Evolutionary conservation across 306 rosid species (phyloP).

Genomic region (Arachis stenosperma): DNA sequence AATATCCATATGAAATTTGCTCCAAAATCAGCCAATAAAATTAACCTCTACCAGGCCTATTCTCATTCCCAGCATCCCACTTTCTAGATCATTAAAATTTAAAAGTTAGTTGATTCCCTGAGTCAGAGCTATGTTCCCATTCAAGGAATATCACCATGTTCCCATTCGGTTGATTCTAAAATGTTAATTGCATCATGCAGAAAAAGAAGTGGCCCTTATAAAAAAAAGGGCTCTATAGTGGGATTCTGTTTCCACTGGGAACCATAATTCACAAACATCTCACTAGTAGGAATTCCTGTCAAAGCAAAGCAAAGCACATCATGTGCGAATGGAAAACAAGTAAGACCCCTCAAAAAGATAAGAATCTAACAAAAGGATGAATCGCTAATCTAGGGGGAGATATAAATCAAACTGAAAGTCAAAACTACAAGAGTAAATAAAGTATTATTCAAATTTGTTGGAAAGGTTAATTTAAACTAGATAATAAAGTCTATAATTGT

Average conservation of each 20-base stretch:
- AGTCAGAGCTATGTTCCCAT: conserved; percentile 10
- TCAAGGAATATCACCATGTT: conserved; percentile 45
- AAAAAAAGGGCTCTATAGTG: conserved; percentile 18
- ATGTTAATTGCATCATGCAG: conserved; percentile 37
- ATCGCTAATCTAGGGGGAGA: neutral
- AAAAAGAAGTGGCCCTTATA: conserved; percentile 42
- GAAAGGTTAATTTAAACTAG: conserved; percentile 22
- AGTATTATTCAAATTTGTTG: conserved; percentile 1
- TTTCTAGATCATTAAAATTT: conserved; percentile 28
- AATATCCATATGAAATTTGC: conserved; percentile 27
- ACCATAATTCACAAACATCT: conserved; percentile 36
- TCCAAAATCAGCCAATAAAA: conserved; percentile 27
- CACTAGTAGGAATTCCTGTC: conserved; percentile 27
- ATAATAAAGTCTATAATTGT: conserved; percentile 25
- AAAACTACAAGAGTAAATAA: conserved; percentile 18
- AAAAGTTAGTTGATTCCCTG: conserved; percentile 32
- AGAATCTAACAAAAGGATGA: conserved; percentile 18
- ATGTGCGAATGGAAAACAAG: conserved; percentile 36
- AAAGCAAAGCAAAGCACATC: conserved; percentile 1
- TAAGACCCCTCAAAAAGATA: conserved; percentile 22
- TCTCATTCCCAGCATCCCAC: conserved; percentile 28
- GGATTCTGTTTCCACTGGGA: conserved; percentile 51
- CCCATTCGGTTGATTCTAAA: conserved; percentile 44
- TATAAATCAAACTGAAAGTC: conserved; percentile 24
- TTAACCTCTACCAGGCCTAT: conserved; percentile 26